These are phyloP conservation scores for Lachancea sp. DNA, from an alignment of 805 yeast genomes.

Conservation along the genomic window DNA sequence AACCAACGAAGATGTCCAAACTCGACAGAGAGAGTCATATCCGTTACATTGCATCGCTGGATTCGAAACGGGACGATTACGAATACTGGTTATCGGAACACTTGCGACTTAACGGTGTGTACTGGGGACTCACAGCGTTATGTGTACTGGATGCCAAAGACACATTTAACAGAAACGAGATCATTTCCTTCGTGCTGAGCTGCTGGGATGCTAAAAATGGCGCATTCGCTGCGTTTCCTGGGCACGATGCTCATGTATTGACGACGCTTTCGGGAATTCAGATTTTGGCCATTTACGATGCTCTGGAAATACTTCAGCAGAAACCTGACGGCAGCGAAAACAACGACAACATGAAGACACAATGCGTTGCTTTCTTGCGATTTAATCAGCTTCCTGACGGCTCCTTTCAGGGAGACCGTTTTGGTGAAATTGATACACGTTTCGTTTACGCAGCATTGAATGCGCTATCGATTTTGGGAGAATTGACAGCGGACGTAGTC, in stretches of 20 bases:
- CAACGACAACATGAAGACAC: conserved; percentile 8
- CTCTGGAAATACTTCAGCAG: conserved; percentile 38
- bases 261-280: conserved; percentile 86
- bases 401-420: conserved; percentile 80
- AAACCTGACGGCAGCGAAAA: not conserved
- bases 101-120: conserved; percentile 80
- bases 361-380: conserved; percentile 35
- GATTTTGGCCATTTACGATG: conserved; percentile 59
- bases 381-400: conserved; percentile 45
- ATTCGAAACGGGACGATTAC: conserved; percentile 48
- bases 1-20: conserved; percentile 4
- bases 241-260: conserved; percentile 82
- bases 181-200: conserved; percentile 58
- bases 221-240: conserved; percentile 86
- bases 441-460: conserved; percentile 81
- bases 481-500: conserved; percentile 47
- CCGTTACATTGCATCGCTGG: conserved; percentile 47
- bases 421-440: conserved; percentile 90
- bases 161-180: conserved; percentile 53
- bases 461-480: conserved; percentile 62
- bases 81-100: conserved; percentile 91
- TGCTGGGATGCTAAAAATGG: conserved; percentile 59
- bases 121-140: conserved; percentile 89
- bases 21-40: conserved; percentile 47
- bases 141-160: conserved; percentile 50